A percentile compares a stretch with the other conserved stretches of the same genome.
Conservation (phyloP, 257 asterid genomes). For the Ligustrum vulgare region DNA sequence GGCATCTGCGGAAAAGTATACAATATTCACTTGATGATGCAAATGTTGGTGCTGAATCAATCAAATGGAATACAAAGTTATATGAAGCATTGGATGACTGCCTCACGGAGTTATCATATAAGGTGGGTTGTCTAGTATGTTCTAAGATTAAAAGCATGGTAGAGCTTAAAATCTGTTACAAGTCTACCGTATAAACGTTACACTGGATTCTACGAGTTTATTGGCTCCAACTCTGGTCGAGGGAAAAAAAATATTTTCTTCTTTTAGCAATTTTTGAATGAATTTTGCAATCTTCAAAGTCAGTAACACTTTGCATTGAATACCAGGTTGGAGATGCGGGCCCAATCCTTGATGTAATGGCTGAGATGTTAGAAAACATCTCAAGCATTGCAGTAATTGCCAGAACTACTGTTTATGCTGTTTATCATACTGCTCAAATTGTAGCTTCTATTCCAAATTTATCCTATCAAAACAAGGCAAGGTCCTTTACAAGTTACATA, state of each 20-base stretch:
- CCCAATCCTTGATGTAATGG: conserved; percentile 85
- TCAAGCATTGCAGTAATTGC: conserved; percentile 76
- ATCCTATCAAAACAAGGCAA: conserved; percentile 76
- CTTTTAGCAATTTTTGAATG: neutral
- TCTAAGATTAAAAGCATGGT: neutral
- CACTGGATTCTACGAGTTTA: neutral
- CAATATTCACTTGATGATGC: conserved; percentile 78
- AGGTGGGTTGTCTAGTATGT: conserved; percentile 42
- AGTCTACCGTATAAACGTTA: neutral
- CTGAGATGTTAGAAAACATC: conserved; percentile 83
- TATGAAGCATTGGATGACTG: conserved; percentile 84
- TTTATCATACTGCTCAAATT: conserved; percentile 80
- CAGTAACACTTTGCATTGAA: conserved; percentile 22
- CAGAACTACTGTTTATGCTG: conserved; percentile 78
- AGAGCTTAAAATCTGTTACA: neutral
- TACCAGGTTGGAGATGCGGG: conserved; percentile 93
- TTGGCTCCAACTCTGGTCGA: neutral
- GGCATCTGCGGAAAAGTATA: conserved; percentile 93
- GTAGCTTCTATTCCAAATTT: conserved; percentile 70
- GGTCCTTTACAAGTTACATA: conserved; percentile 14
- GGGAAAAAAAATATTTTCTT: neutral
- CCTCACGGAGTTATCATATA: conserved; percentile 70
- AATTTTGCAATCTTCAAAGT: neutral
- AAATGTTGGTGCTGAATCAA: conserved; percentile 65
- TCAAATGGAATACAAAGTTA: conserved; percentile 72